Evolutionary conservation across 495 filamentous ascomycete genomes (phyloP), one percentile per base, ranked within the genome.

Genomic region (Penicillium cataractarum): DNA sequence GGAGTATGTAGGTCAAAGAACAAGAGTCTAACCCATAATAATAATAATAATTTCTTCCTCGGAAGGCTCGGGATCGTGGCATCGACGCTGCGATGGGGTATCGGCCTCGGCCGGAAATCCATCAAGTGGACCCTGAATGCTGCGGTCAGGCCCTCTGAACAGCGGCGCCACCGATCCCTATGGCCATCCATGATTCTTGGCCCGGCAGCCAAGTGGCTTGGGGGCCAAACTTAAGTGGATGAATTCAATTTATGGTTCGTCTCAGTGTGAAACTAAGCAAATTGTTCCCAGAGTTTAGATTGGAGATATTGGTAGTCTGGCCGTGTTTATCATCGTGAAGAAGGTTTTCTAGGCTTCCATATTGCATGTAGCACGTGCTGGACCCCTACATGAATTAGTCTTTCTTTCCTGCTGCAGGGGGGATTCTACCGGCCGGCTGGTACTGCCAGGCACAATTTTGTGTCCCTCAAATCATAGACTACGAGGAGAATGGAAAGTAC

Each of bases 181-280:
- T 29, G 24, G 13, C 46, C 24, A 49, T 19, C 46, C 24, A 49
- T 15, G 46, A 27, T 22, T 8, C 46, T 22, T 49, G 21, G 8
- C 6, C 44, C 19, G 1, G 6, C 46, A 49, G n/a, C 19, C 46
- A 29, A 8, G 17, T 27, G 22, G 24, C 24, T 2, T 7, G 24
- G 10, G 0, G 8, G 3, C 12, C 46, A 17, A 27, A 49, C 46
- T 27, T 12, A 15, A 49, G 22, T 29, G 24, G 46, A 29, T 49
- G n/a, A 9, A 27, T 49, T 49, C 10, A 49, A 49, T 27, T 49
- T 27, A 27, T 19, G 19, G 24, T 17, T 17, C 46, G 12, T 29
- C 46, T 27, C 46, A 35, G 69, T 66, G 12, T 70, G 66, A 5
- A 68, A 68, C 7, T 24, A 21, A 53, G 50, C 29, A 53, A 53